phyloP scores from a whole-genome alignment of 495 filamentous ascomycete species.

The Neurospora hispaniola region DNA sequence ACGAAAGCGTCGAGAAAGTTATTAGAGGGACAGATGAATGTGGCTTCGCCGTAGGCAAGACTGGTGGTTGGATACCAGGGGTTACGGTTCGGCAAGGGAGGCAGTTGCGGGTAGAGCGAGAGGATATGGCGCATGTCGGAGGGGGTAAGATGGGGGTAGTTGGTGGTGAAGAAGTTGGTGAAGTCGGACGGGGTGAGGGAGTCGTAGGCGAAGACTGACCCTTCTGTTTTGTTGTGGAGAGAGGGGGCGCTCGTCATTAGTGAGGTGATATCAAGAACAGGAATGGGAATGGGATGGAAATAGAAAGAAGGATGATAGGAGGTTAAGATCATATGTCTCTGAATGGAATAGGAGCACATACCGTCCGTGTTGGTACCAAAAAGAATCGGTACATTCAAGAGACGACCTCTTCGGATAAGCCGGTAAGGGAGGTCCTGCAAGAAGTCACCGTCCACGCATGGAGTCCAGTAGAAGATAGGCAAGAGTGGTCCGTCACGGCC shows the following conservation, averaged over 20 bases:
- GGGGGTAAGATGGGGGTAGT: conserved; percentile 32
- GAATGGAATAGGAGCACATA: neutral
- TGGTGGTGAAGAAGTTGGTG: conserved; percentile 35
- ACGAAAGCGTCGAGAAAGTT: conserved; percentile 20
- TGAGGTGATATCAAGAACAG: neutral
- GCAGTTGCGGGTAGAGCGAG: conserved; percentile 14
- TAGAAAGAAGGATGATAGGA: no score
- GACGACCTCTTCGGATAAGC: conserved; percentile 18
- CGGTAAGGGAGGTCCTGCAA: conserved; percentile 30
- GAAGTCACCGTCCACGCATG: conserved; percentile 52
- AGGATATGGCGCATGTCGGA: conserved; percentile 35
- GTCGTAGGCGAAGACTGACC: conserved; percentile 39
- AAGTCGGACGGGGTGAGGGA: conserved; percentile 35
- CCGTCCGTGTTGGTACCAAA: conserved; percentile 36
- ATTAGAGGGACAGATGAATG: conserved; percentile 51
- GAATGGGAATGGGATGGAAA: neutral
- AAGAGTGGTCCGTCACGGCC: conserved; percentile 31
- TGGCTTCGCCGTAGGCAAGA: conserved; percentile 48
- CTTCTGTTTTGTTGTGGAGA: conserved; percentile 21
- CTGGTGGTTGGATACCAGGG: conserved; percentile 35
- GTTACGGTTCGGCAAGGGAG: conserved; percentile 17
- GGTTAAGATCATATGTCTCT: neutral
- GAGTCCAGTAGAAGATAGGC: conserved; percentile 44
- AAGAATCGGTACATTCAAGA: conserved; percentile 24
- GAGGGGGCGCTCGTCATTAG: neutral